Conservation (phyloP, 2,329 filamentous ascomycete genomes). For the Cytospora chrysosperma region DNA sequence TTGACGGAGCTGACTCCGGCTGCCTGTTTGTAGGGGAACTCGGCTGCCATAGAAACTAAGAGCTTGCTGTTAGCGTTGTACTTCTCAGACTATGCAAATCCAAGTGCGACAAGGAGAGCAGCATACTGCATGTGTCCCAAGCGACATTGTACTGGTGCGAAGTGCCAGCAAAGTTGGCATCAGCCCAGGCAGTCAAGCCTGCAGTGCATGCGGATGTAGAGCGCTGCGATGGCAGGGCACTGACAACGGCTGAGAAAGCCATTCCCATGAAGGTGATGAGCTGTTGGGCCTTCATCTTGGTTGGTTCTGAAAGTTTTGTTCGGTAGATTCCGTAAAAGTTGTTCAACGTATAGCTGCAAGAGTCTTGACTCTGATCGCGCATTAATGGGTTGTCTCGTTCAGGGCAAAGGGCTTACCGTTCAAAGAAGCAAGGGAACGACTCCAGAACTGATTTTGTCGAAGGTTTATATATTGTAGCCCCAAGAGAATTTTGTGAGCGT, state of each 20-base stretch:
- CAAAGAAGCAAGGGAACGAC: not conserved
- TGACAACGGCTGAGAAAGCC: not conserved
- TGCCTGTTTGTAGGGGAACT: constrained; percentile 12
- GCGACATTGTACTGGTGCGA: constrained; percentile 19
- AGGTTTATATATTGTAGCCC: not conserved
- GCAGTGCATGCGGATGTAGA: not conserved
- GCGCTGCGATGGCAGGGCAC: constrained; percentile 1
- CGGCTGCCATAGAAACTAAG: constrained; percentile 16
- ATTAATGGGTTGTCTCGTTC: too few relatives aligned
- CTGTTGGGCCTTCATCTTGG: not conserved
- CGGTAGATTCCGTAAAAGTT: too few relatives aligned
- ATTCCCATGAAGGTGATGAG: not conserved
- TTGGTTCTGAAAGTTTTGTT: not conserved
- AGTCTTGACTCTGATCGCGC: too few relatives aligned
- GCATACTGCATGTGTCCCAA: constrained; percentile 19
- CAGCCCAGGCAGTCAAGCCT: constrained; percentile 16
- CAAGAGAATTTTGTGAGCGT: not conserved
- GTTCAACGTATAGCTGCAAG: not conserved
- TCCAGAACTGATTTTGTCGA: not conserved
- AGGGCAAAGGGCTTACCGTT: not conserved
- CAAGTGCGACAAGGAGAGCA: too few relatives aligned
- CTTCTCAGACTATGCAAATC: not conserved
- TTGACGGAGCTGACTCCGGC: constrained; percentile 16
- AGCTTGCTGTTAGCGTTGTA: not conserved
- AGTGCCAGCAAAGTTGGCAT: constrained; percentile 18